Evolutionary conservation across 2,329 filamentous ascomycete species (phyloP).

Genomic region (Fonsecaea monophora): DNA sequence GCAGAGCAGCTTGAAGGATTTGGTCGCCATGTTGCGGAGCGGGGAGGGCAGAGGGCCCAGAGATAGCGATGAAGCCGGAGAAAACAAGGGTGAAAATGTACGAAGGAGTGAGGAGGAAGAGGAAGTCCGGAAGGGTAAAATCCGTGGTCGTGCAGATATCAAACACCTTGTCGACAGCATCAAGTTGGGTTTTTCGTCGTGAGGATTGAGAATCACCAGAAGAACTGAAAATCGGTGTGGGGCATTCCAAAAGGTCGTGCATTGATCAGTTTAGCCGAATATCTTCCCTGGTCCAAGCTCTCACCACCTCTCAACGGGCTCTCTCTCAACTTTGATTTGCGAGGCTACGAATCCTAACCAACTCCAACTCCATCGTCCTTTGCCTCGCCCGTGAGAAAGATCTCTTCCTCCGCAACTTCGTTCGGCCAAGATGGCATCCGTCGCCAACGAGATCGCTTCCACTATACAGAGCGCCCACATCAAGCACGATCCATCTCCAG

Average conservation of each 20-base stretch:
- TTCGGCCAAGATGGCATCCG: slow-evolving; percentile 56
- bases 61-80: background rate
- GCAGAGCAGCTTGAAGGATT: slow-evolving; percentile 88
- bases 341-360: background rate
- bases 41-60: background rate
- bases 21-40: slow-evolving; percentile 67
- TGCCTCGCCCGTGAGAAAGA: background rate
- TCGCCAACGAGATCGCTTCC: slow-evolving; percentile 73
- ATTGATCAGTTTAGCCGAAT: slow-evolving; percentile 14
- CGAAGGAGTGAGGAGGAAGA: background rate
- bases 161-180: slow-evolving; percentile 3
- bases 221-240: slow-evolving; percentile 11
- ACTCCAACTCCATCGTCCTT: background rate
- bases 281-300: slow-evolving; percentile 7
- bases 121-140: background rate
- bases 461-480: slow-evolving; percentile 82
- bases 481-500: slow-evolving; percentile 71
- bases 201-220: background rate
- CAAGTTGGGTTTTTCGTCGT: background rate
- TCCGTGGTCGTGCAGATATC: background rate
- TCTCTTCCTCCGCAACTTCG: background rate
- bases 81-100: background rate
- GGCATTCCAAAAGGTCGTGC: background rate
- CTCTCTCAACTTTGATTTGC: too few species aligned
- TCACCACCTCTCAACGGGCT: background rate